These are phyloP conservation scores for Rutidosis leptorrhynchoides DNA, from an alignment of 129 eudicot genomes.

Conservation along the genomic window DNA sequence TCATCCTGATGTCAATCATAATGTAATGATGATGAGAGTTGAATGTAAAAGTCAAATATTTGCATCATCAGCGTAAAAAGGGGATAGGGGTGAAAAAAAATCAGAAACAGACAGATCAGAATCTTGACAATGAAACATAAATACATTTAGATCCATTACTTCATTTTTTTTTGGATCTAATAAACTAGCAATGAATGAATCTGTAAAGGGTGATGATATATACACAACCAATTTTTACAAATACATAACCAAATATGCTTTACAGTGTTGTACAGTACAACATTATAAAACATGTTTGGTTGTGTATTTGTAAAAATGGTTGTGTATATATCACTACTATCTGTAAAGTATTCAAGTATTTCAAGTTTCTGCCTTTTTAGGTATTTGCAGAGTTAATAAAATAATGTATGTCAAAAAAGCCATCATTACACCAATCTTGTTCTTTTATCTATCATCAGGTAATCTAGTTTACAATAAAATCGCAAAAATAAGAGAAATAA, in stretches of 20 bases:
- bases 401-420: conserved; percentile 20
- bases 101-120: conserved; percentile 26
- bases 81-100: conserved; percentile 2
- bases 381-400: conserved; percentile 24
- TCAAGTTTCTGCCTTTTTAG: conserved; percentile 10
- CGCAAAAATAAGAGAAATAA: conserved; percentile 13
- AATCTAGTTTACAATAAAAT: conserved; percentile 21
- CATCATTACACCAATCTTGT: conserved; percentile 29
- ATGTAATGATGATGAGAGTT: conserved; percentile 36
- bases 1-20: conserved; percentile 32
- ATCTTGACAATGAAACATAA: conserved; percentile 26
- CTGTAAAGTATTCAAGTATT: conserved; percentile 11
- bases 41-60: conserved; percentile 30
- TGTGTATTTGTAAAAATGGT: no score
- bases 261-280: no score
- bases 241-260: no score
- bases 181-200: conserved; percentile 21
- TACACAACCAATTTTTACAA: no score
- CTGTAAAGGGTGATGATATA: no score
- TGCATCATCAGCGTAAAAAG: conserved; percentile 31
- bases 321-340: no score
- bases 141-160: conserved; percentile 12
- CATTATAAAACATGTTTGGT: no score
- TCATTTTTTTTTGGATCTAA: conserved; percentile 28
- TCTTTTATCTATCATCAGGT: conserved; percentile 19